Evolutionary conservation across 257 asterid genomes (phyloP).

Genomic region (Echium plantagineum): DNA sequence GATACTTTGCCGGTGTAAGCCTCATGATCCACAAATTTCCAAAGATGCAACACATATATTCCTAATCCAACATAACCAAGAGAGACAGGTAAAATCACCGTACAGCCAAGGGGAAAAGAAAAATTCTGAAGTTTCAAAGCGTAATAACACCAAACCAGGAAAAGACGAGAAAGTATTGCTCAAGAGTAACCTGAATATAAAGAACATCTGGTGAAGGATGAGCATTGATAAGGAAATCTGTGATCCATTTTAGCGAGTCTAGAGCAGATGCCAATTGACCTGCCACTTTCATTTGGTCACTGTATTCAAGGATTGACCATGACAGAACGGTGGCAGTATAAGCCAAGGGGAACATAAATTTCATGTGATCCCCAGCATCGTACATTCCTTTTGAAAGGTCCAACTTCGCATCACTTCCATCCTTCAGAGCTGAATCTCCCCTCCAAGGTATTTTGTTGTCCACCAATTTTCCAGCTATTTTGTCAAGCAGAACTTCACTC

Average conservation of each 20-base stretch:
- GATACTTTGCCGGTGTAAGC: too few relatives aligned
- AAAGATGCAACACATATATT: too few relatives aligned
- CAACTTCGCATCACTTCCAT: conserved; percentile 54
- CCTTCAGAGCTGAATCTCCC: conserved; percentile 65
- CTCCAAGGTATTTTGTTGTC: conserved; percentile 59
- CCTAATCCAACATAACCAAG: too few relatives aligned
- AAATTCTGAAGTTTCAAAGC: too few relatives aligned
- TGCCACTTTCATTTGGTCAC: conserved; percentile 50
- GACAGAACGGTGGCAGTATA: conserved; percentile 81
- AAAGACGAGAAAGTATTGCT: too few relatives aligned
- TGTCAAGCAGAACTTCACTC: conserved; percentile 4
- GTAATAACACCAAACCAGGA: too few relatives aligned
- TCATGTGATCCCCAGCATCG: conserved; percentile 84
- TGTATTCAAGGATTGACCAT: conserved; percentile 86
- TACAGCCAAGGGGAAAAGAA: too few relatives aligned
- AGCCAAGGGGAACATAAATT: conserved; percentile 86
- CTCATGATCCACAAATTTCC: too few relatives aligned
- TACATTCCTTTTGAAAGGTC: conserved; percentile 90
- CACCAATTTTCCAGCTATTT: conserved; percentile 81
- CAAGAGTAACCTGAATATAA: conserved; percentile 53
- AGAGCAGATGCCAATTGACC: conserved; percentile 50
- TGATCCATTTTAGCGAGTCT: conserved; percentile 71
- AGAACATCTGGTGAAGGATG: conserved; percentile 62
- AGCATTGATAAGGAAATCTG: conserved; percentile 66
- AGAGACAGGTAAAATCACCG: too few relatives aligned